A percentile compares a stretch with the other conserved stretches of the same genome.
Evolutionary conservation across 1,139 yeast species (phyloP).

Genomic region (Kurtzmaniella quercitrusa): DNA sequence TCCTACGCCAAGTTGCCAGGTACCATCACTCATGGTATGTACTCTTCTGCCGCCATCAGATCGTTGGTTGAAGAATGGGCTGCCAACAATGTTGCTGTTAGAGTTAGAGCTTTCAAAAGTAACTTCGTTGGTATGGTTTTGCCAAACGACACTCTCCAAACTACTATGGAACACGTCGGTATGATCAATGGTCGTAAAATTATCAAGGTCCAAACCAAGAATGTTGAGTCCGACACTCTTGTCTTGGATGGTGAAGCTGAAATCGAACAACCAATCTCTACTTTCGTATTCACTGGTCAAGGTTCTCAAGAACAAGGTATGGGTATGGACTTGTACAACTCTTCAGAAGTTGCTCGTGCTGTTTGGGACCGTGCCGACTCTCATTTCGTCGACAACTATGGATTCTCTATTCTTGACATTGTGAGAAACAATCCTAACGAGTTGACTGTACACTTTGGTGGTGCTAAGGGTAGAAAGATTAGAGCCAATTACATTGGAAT

Average conservation of each 20-base stretch:
- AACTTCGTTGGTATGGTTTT: conserved; percentile 94
- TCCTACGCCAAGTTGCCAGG: conserved; percentile 92
- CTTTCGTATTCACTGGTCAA: conserved; percentile 98
- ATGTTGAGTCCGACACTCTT: conserved; percentile 68
- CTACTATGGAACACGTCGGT: conserved; percentile 92
- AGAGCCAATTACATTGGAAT: conserved; percentile 92
- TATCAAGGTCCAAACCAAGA: conserved; percentile 84
- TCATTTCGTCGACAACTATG: conserved; percentile 90
- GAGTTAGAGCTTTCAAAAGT: conserved; percentile 94
- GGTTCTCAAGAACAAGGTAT: conserved; percentile 99
- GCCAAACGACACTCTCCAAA: conserved; percentile 87
- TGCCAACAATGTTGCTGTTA: conserved; percentile 91
- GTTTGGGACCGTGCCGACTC: conserved; percentile 98
- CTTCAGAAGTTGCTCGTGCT: conserved; percentile 85
- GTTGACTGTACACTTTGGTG: conserved; percentile 94
- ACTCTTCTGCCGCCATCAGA: conserved; percentile 92
- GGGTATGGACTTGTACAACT: conserved; percentile 98
- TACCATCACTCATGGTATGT: conserved; percentile 98
- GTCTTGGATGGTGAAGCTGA: conserved; percentile 96
- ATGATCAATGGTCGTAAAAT: conserved; percentile 99
- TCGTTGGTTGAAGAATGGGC: conserved; percentile 97
- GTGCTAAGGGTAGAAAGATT: conserved; percentile 93
- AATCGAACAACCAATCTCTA: conserved; percentile 95
- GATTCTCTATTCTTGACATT: conserved; percentile 93
- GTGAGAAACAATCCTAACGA: conserved; percentile 95